Evolutionary conservation across 768 basidiomycete genomes (phyloP), one percentile per base, ranked within the genome.

Genomic region (Amanita muscaria): DNA sequence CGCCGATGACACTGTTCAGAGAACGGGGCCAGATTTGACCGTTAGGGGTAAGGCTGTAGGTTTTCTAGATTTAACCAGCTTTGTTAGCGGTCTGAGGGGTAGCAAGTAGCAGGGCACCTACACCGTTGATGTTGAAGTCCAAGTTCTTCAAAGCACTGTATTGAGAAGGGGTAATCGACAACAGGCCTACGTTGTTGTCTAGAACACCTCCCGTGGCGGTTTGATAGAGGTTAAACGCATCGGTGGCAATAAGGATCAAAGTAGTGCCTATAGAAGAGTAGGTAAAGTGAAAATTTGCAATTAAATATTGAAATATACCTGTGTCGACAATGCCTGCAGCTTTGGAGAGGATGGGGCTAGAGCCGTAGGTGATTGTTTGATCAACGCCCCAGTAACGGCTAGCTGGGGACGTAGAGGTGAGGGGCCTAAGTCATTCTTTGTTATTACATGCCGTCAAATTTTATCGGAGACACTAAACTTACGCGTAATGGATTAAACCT

Each of bases 311-410:
- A 61, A n/a, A 43, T 55, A 18, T 47, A 65, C 69, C 76, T 16
- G 78, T 79, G 54, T 79, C 78, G 37, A 80, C 74, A 48, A 81
- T 76, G 48, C 79, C 79, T 29, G 74, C 71, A 29, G 69, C 71
- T 40, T 44, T 57, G 6, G 61, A 21, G 43, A 79, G 59, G 40
- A 79, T 75, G 19, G 61, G 61, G 7, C 60, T 53, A 12, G 58
- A 25, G 5, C 77, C 74, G 48, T 77, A 79, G 14, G 61, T 64
- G 48, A 80, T 64, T 47, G 67, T 66, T 59, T 80, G 69, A 56
- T 77, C 64, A 48, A 81, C 76, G 27, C 79, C 79, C 79, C 79
- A 80, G 66, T 67, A 79, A 19, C 60, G 52, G 42, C 50, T 59
- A 27, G 74, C 66, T 21, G 78, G 78, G 19, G 44, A 53, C 4